phyloP scores from a whole-genome alignment of 768 basidiomycete genomes.

The Imleria badia region DNA sequence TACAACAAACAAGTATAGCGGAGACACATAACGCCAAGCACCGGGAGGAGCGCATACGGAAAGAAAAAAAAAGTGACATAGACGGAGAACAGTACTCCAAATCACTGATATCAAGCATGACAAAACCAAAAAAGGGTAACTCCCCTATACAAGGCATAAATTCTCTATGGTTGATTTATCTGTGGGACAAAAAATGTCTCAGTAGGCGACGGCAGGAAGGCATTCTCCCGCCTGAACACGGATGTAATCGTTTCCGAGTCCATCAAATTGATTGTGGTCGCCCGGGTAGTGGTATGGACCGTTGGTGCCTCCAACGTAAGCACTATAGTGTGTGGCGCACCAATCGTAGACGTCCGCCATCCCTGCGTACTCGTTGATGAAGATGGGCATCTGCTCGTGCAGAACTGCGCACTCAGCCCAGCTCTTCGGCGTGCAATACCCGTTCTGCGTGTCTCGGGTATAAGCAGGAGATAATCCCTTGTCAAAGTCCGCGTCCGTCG shows the following conservation, averaged over 20 bases:
- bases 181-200: neutral
- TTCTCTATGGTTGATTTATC: constrained; percentile 1
- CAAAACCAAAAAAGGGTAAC: neutral
- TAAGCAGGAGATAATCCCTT: constrained; percentile 11
- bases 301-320: constrained; percentile 5
- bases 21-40: neutral
- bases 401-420: constrained; percentile 25
- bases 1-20: neutral
- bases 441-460: constrained; percentile 13
- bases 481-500: constrained; percentile 11
- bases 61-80: constrained; percentile 3
- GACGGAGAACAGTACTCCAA: neutral
- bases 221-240: constrained; percentile 18
- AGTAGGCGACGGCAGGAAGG: constrained; percentile 22
- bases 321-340: constrained; percentile 21
- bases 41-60: constrained; percentile 1
- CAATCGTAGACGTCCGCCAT: constrained; percentile 21
- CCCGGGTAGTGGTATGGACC: constrained; percentile 11
- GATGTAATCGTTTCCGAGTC: constrained; percentile 13
- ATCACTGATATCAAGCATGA: neutral
- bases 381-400: constrained; percentile 26
- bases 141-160: neutral
- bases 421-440: constrained; percentile 27
- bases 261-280: constrained; percentile 5
- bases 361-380: constrained; percentile 28